A percentile compares a stretch with the other conserved stretches of the same genome.
Conservation (phyloP, 331 rosid species). For the Spiraea crenata region DNA sequence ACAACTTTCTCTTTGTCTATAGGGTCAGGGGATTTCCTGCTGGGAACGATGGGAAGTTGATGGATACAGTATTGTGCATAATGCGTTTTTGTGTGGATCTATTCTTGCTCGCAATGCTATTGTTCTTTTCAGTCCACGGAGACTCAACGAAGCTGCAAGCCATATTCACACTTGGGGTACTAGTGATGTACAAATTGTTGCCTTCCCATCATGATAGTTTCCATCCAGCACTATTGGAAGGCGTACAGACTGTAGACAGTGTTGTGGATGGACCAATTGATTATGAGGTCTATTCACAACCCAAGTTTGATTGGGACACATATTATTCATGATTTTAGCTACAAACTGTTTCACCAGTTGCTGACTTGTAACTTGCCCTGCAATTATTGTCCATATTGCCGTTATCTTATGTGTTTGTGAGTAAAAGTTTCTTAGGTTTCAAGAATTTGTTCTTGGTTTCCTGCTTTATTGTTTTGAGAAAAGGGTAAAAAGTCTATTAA, state of each 20-base stretch:
- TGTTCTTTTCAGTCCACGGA: constrained; percentile 89
- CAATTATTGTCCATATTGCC: constrained; percentile 25
- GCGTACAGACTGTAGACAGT: constrained; percentile 68
- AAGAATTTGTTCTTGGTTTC: too few species aligned
- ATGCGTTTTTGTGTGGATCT: constrained; percentile 92
- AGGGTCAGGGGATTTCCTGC: constrained; percentile 94
- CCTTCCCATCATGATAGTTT: constrained; percentile 61
- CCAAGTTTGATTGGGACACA: constrained; percentile 88
- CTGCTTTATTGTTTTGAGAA: too few species aligned
- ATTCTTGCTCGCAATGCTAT: constrained; percentile 81
- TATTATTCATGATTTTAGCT: constrained; percentile 45
- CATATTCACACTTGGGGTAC: constrained; percentile 81
- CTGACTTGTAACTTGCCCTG: constrained; percentile 20
- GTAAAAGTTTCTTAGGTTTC: too few species aligned
- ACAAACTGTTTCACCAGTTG: constrained; percentile 2
- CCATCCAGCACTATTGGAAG: constrained; percentile 63
- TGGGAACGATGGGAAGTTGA: constrained; percentile 92
- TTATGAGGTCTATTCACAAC: constrained; percentile 81
- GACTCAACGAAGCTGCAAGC: constrained; percentile 96
- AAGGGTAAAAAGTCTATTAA: too few species aligned
- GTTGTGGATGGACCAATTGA: constrained; percentile 67
- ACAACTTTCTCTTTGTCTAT: constrained; percentile 87
- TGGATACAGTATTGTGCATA: constrained; percentile 81
- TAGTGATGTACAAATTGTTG: constrained; percentile 68
- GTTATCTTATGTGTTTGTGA: neutral